phyloP scores from a whole-genome alignment of 352 stramenopile genomes.

The Aphanomyces euteiches region DNA sequence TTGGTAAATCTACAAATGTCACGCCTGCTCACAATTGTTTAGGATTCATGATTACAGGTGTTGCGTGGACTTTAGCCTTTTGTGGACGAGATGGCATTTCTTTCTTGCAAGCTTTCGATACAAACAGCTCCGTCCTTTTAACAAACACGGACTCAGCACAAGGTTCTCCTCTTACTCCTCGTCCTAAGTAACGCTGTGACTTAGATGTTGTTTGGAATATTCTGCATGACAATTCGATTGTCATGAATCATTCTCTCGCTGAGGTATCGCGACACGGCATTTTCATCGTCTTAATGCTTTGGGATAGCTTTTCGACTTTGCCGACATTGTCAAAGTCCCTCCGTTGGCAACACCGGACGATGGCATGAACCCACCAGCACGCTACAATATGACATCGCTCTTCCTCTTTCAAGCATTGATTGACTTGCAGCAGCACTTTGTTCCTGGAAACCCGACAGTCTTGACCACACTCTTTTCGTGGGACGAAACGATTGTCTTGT shows the following conservation, averaged over 20 bases:
- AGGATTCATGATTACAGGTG: constrained; percentile 44
- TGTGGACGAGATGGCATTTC: constrained; percentile 54
- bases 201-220: constrained; percentile 57
- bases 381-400: constrained; percentile 43
- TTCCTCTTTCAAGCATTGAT: constrained; percentile 54
- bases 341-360: constrained; percentile 49
- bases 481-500: constrained; percentile 43
- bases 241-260: constrained; percentile 36
- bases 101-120: constrained; percentile 40
- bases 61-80: constrained; percentile 47
- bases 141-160: not conserved
- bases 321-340: constrained; percentile 56
- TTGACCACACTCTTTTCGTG: constrained; percentile 50
- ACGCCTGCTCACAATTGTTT: constrained; percentile 13
- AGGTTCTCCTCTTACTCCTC: too few relatives aligned
- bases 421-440: constrained; percentile 35
- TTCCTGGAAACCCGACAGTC: constrained; percentile 28
- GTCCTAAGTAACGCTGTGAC: too few relatives aligned
- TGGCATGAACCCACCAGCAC: constrained; percentile 36
- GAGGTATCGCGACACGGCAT: not conserved
- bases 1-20: constrained; percentile 9
- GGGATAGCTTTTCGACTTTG: constrained; percentile 35
- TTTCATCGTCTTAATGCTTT: not conserved
- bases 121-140: constrained; percentile 40
- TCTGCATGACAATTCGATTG: constrained; percentile 36